Conservation (phyloP, 345 rosid species). For the Eucalyptus polybractea region DNA sequence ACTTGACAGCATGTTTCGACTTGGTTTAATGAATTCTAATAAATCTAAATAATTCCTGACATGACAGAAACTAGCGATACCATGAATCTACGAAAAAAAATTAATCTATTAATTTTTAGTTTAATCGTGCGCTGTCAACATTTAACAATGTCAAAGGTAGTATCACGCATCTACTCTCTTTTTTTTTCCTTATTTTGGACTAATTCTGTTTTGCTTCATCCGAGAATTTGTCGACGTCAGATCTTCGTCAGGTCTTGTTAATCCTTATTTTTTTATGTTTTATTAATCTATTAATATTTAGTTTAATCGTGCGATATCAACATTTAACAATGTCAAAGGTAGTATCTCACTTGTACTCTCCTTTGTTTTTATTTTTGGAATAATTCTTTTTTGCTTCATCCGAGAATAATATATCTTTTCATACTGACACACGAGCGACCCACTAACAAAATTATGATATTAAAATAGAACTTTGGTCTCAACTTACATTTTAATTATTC, state of each 20-base stretch:
- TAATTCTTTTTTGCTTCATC: background rate
- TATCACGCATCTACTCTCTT: background rate
- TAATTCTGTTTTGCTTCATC: background rate
- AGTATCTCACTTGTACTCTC: background rate
- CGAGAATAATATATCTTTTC: background rate
- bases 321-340: background rate
- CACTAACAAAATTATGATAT: background rate
- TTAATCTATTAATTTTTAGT: background rate
- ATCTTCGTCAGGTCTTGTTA: background rate
- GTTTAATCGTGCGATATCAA: background rate
- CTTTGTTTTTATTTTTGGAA: background rate
- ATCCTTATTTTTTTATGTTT: background rate
- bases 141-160: background rate
- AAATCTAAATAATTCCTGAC: too few relatives aligned
- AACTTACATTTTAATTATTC: background rate
- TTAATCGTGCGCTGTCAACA: background rate
- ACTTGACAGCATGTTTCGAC: too few relatives aligned
- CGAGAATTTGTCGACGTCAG: background rate
- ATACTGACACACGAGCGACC: background rate
- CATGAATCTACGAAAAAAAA: too few relatives aligned
- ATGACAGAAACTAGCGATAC: too few relatives aligned
- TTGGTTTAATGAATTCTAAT: too few relatives aligned
- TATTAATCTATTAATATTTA: background rate
- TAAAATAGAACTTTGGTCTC: background rate
- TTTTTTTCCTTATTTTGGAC: background rate